Conservation (phyloP, 2,329 filamentous ascomycete species). For the Aspergillus flavus region DNA sequence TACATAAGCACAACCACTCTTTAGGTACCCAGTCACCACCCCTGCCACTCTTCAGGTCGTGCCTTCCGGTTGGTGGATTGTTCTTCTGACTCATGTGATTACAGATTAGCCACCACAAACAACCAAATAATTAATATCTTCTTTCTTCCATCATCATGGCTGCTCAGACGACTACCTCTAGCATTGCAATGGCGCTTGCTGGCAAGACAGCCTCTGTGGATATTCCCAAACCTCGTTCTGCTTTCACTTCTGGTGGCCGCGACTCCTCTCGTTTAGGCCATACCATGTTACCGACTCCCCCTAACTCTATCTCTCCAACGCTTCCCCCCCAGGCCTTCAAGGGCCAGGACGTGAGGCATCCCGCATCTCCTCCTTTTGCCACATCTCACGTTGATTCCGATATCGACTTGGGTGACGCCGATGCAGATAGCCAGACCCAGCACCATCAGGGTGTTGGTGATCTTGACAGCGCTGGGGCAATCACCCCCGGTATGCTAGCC, state of each 20-base stretch:
- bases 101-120: conserved; percentile 23
- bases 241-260: conserved; percentile 31
- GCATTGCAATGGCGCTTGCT: conserved; percentile 54
- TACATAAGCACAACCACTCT: conserved; percentile 1
- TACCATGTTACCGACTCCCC: conserved; percentile 76
- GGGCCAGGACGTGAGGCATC: conserved; percentile 54
- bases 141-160: conserved; percentile 45
- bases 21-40: conserved; percentile 3
- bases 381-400: conserved; percentile 73
- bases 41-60: conserved; percentile 8
- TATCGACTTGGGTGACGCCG: conserved; percentile 76
- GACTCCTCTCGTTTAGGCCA: conserved; percentile 37
- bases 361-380: conserved; percentile 46
- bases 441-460: conserved; percentile 50
- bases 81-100: conserved; percentile 28
- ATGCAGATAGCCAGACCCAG: conserved; percentile 49
- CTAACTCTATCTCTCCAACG: conserved; percentile 90
- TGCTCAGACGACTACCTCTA: conserved; percentile 44
- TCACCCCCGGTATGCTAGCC: conserved; percentile 82
- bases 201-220: conserved; percentile 54
- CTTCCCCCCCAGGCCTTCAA: conserved; percentile 80
- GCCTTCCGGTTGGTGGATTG: conserved; percentile 16
- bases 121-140: conserved; percentile 5
- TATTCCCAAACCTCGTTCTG: conserved; percentile 48
- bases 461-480: conserved; percentile 75